Evolutionary conservation across 2,329 filamentous ascomycete genomes (phyloP).

Genomic region (Juglanconis oblonga): DNA sequence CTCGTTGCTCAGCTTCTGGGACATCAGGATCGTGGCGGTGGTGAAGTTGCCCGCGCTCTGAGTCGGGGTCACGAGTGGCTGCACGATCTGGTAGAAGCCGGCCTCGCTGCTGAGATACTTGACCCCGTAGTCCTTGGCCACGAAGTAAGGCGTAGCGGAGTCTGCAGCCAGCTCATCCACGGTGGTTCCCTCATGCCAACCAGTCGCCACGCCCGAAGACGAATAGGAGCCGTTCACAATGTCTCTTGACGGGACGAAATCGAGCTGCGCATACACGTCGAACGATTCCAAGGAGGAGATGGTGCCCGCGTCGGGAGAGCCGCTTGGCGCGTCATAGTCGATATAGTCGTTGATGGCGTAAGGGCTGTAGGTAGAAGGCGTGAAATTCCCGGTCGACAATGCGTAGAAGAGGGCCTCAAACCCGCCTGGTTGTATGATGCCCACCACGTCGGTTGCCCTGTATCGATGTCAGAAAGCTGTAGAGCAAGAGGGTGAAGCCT

Average conservation of each 20-base stretch:
- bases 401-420: constrained; percentile 43
- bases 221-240: constrained; percentile 34
- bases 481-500: too few relatives aligned
- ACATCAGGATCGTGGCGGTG: constrained; percentile 39
- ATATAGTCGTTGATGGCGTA: constrained; percentile 9
- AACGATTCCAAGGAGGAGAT: constrained; percentile 36
- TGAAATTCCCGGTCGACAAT: constrained; percentile 26
- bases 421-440: constrained; percentile 44
- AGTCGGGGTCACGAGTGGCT: constrained; percentile 38
- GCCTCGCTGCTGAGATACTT: constrained; percentile 38
- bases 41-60: constrained; percentile 41
- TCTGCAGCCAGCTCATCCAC: constrained; percentile 31
- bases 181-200: constrained; percentile 35
- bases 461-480: not conserved
- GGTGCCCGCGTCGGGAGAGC: constrained; percentile 24
- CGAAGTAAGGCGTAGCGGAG: constrained; percentile 35
- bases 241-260: constrained; percentile 37
- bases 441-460: constrained; percentile 41
- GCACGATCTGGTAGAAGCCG: constrained; percentile 39
- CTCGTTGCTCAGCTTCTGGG: constrained; percentile 8
- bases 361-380: not conserved
- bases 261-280: constrained; percentile 41
- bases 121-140: constrained; percentile 44
- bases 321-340: constrained; percentile 24
- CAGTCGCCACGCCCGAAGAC: constrained; percentile 28